Evolutionary conservation across 2,329 filamentous ascomycete species (phyloP).

Genomic region (Claviceps lovelessii): DNA sequence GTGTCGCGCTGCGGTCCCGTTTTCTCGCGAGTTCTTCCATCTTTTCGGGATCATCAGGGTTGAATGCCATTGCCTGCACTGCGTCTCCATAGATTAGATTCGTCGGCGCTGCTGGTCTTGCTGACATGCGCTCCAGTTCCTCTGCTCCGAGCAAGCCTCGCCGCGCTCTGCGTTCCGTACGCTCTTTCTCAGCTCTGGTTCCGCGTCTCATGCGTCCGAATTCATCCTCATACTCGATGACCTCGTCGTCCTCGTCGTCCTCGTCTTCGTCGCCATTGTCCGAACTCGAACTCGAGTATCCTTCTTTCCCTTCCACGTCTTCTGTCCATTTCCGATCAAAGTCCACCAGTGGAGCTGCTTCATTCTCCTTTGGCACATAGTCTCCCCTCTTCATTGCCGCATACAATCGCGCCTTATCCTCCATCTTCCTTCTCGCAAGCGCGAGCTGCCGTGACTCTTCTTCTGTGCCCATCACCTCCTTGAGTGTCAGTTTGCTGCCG

Average conservation of each 20-base stretch:
- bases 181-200: slow-evolving; percentile 53
- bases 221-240: slow-evolving; percentile 83
- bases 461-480: slow-evolving; percentile 39
- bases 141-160: slow-evolving; percentile 40
- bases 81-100: slow-evolving; percentile 74
- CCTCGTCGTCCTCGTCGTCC: slow-evolving; percentile 37
- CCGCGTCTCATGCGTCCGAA: slow-evolving; percentile 71
- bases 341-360: slow-evolving; percentile 61
- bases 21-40: slow-evolving; percentile 70
- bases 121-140: slow-evolving; percentile 55
- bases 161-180: slow-evolving; percentile 39
- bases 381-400: slow-evolving; percentile 84
- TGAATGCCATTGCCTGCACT: slow-evolving; percentile 72
- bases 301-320: slow-evolving; percentile 38
- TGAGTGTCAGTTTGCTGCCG: slow-evolving; percentile 32
- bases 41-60: slow-evolving; percentile 52
- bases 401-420: slow-evolving; percentile 81
- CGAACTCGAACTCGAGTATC: slow-evolving; percentile 37
- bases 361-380: slow-evolving; percentile 52
- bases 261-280: slow-evolving; percentile 28
- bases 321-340: slow-evolving; percentile 96
- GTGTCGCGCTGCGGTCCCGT: slow-evolving; percentile 66
- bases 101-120: slow-evolving; percentile 49
- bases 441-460: slow-evolving; percentile 54
- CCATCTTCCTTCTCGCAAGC: slow-evolving; percentile 66